phyloP scores from a whole-genome alignment of 2,329 filamentous ascomycete species.

The Phialophora macrospora region DNA sequence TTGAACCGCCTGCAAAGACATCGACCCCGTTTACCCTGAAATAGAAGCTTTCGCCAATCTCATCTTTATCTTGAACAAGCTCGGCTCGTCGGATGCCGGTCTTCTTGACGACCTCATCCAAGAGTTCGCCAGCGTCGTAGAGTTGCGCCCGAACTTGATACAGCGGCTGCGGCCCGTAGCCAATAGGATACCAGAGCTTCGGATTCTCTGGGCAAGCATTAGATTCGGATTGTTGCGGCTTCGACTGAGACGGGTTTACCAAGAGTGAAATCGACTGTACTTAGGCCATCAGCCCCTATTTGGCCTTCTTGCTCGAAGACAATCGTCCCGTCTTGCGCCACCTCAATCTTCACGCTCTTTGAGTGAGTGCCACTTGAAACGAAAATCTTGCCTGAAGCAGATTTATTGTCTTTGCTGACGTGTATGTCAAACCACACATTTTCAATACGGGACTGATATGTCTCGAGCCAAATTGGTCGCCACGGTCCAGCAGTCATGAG shows the following conservation, averaged over 20 bases:
- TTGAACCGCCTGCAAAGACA: constrained; percentile 69
- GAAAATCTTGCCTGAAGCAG: not conserved
- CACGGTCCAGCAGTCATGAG: constrained; percentile 68
- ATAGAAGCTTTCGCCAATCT: constrained; percentile 65
- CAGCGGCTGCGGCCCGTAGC: not conserved
- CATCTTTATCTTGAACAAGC: constrained; percentile 51
- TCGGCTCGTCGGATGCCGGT: constrained; percentile 59
- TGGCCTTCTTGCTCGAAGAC: constrained; percentile 26
- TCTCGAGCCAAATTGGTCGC: constrained; percentile 68
- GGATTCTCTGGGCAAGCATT: not conserved
- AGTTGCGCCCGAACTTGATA: constrained; percentile 37
- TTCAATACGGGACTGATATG: constrained; percentile 60
- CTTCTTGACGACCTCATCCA: constrained; percentile 3
- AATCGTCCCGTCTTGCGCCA: not conserved
- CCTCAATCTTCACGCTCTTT: constrained; percentile 43
- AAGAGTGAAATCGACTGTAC: not conserved
- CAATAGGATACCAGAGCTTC: constrained; percentile 1
- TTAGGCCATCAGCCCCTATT: not conserved
- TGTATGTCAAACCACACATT: constrained; percentile 1
- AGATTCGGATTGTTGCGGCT: not conserved
- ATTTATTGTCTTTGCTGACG: not conserved
- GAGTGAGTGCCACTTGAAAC: constrained; percentile 53
- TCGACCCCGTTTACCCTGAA: constrained; percentile 69
- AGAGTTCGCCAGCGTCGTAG: constrained; percentile 37
- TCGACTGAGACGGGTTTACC: not conserved